Evolutionary conservation across 208 protist species (phyloP).

Genomic region (Leishmania tarentolae): DNA sequence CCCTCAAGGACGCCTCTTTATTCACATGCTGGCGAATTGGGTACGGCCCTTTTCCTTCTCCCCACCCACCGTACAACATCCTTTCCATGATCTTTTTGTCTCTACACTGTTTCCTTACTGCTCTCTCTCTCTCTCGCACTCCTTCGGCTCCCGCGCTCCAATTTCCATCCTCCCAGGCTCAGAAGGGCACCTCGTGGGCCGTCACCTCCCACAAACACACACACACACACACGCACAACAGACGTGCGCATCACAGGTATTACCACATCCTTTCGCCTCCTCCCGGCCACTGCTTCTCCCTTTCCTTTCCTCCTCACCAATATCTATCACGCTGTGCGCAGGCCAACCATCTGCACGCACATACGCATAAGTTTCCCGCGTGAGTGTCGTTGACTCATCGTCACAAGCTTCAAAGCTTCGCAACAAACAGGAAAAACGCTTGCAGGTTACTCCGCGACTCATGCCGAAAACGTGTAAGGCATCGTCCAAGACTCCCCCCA

Average conservation of each 20-base stretch:
- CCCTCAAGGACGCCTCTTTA: neutral
- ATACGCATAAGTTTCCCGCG: neutral
- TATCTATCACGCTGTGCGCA: no score
- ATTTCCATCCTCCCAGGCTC: neutral
- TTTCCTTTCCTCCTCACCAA: neutral
- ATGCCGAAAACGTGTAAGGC: neutral
- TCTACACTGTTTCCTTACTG: neutral
- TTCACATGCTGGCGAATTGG: neutral
- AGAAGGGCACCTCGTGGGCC: neutral
- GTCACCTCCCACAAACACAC: no score
- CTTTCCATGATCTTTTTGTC: neutral
- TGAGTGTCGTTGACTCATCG: neutral
- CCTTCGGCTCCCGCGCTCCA: neutral
- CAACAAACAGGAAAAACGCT: neutral
- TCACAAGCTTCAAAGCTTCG: no score
- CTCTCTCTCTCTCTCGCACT: neutral
- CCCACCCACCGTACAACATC: neutral
- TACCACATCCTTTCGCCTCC: neutral
- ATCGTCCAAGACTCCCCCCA: neutral
- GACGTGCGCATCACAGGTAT: neutral
- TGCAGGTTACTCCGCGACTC: no score
- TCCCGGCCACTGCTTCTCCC: neutral
- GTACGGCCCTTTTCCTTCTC: neutral
- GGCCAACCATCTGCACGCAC: neutral
- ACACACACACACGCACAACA: neutral